These are phyloP conservation scores for Globisporangium emineosum DNA, from an alignment of 352 stramenopile species.

Conservation along the genomic window DNA sequence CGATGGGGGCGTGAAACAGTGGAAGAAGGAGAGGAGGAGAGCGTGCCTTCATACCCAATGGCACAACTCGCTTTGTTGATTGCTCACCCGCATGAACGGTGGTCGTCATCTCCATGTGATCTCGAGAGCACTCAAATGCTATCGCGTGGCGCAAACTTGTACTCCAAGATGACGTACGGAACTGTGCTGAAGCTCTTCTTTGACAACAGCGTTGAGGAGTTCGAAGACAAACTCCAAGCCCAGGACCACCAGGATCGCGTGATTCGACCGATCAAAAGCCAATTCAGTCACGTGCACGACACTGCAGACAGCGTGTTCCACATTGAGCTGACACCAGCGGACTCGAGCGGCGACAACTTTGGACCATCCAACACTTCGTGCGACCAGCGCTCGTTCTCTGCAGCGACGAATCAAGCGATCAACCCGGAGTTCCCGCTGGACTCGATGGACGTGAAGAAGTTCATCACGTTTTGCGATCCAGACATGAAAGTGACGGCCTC, in stretches of 20 bases:
- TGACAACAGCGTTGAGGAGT: conserved; percentile 66
- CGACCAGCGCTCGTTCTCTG: conserved; percentile 39
- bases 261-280: conserved; percentile 53
- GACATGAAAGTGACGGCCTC: conserved; percentile 37
- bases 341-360: conserved; percentile 20
- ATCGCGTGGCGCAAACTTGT: conserved; percentile 74
- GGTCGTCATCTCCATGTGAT: conserved; percentile 65
- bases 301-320: conserved; percentile 32
- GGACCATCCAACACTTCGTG: conserved; percentile 84
- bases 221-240: conserved; percentile 54
- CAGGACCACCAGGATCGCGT: conserved; percentile 48
- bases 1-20: conserved; percentile 82
- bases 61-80: conserved; percentile 74
- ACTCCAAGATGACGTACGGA: conserved; percentile 75
- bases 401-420: conserved; percentile 24
- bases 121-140: conserved; percentile 65
- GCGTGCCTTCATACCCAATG: conserved; percentile 66
- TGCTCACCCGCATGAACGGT: conserved; percentile 45
- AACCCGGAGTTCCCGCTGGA: conserved; percentile 77
- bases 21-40: conserved; percentile 82
- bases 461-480: conserved; percentile 74
- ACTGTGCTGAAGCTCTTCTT: conserved; percentile 86
- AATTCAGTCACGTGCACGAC: conserved; percentile 62
- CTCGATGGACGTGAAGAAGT: conserved; percentile 60
- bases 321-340: background rate